Percentiles rank a stretch among this genome's conserved stretches.
Evolutionary conservation across 345 rosid species (phyloP).

Genomic region (Populus simonii): DNA sequence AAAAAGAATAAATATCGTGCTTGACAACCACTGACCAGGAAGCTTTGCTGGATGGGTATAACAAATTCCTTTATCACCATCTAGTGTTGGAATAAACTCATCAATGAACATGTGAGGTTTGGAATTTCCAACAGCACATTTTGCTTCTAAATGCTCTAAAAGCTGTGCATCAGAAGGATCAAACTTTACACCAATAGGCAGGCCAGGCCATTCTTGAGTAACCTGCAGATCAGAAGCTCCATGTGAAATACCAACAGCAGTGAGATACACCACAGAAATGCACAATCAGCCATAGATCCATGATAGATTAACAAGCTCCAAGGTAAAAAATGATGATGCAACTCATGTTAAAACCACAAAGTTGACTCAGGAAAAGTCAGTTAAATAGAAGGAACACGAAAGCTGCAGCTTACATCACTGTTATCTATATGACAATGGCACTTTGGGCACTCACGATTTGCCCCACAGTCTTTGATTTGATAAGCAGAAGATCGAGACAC

Average conservation of each 20-base stretch:
- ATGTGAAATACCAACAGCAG: background rate
- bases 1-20: background rate
- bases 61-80: slow-evolving; percentile 69
- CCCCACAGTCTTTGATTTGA: slow-evolving; percentile 61
- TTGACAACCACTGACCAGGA: slow-evolving; percentile 55
- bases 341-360: background rate
- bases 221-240: slow-evolving; percentile 41
- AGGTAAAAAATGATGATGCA: background rate
- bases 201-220: slow-evolving; percentile 72
- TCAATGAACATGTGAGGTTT: slow-evolving; percentile 55
- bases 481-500: slow-evolving; percentile 51
- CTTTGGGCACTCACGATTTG: slow-evolving; percentile 70
- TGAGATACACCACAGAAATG: background rate
- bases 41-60: slow-evolving; percentile 90
- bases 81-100: slow-evolving; percentile 66
- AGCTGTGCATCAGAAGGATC: slow-evolving; percentile 84
- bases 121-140: slow-evolving; percentile 58
- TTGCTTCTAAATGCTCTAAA: slow-evolving; percentile 68
- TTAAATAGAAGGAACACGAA: background rate
- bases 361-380: background rate
- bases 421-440: slow-evolving; percentile 65
- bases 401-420: slow-evolving; percentile 61
- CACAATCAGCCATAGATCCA: background rate
- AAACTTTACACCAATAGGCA: slow-evolving; percentile 91
- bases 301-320: background rate